Percentiles rank a stretch among this genome's conserved stretches.
Conservation (phyloP, 768 basidiomycete species). For the Bullera alba region DNA sequence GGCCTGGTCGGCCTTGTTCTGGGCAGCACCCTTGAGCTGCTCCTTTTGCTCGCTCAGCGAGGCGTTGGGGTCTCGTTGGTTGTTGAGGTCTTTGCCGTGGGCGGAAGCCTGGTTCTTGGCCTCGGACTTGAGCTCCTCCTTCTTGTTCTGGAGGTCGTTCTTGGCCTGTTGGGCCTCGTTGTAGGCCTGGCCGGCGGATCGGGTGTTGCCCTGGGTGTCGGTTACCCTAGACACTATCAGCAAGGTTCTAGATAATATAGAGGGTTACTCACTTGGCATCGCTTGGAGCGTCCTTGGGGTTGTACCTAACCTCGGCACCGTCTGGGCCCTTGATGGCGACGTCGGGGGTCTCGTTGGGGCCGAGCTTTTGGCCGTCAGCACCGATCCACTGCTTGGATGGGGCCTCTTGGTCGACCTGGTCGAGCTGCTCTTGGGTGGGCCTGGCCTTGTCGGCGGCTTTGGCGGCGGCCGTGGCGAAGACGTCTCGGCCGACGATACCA, state of each 20-base stretch:
- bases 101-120: conserved; percentile 32
- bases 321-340: conserved; percentile 52
- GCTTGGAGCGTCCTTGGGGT: conserved; percentile 53
- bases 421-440: conserved; percentile 59
- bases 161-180: conserved; percentile 42
- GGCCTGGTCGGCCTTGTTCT: conserved; percentile 35
- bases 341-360: conserved; percentile 52
- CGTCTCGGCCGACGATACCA: conserved; percentile 56
- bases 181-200: conserved; percentile 36
- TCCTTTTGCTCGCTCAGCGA: conserved; percentile 33
- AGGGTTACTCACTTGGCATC: conserved; percentile 38
- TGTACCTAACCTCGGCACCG: conserved; percentile 49
- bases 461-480: conserved; percentile 65
- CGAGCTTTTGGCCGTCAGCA: conserved; percentile 47
- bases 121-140: conserved; percentile 28
- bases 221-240: conserved; percentile 25
- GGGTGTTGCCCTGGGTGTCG: conserved; percentile 45
- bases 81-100: conserved; percentile 37
- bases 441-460: conserved; percentile 65
- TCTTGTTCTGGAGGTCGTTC: conserved; percentile 34
- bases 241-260: background rate
- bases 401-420: conserved; percentile 62
- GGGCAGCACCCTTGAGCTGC: conserved; percentile 35
- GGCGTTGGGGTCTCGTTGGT: conserved; percentile 41
- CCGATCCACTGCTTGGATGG: conserved; percentile 62